Conservation (phyloP, 2,329 filamentous ascomycete species). For the Ramularia collo-cygni region DNA sequence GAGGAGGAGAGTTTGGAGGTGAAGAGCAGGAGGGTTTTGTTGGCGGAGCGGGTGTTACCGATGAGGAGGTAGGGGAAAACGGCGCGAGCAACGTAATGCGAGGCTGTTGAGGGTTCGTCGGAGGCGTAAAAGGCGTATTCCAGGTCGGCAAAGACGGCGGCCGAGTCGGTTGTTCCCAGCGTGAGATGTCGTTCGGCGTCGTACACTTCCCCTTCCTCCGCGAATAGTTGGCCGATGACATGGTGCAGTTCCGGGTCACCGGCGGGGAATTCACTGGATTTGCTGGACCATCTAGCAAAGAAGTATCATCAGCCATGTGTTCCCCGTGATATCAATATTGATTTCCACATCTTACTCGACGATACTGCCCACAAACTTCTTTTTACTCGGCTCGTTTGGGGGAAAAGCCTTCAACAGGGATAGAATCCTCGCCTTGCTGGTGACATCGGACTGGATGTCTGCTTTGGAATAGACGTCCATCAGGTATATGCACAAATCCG, state of each 20-base stretch:
- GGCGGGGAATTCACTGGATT: slow-evolving; percentile 77
- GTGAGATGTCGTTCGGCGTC: slow-evolving; percentile 87
- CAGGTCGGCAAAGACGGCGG: slow-evolving; percentile 70
- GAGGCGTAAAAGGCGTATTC: slow-evolving; percentile 93
- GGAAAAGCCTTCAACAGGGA: slow-evolving; percentile 75
- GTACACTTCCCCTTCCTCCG: slow-evolving; percentile 87
- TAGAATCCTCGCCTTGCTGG: slow-evolving; percentile 65
- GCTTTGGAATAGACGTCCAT: slow-evolving; percentile 88
- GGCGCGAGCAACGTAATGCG: slow-evolving; percentile 76
- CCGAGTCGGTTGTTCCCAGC: slow-evolving; percentile 81
- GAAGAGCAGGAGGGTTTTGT: slow-evolving; percentile 72
- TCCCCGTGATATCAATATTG: background rate
- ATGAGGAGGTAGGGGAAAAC: slow-evolving; percentile 85
- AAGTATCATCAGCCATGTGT: background rate
- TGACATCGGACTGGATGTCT: slow-evolving; percentile 68
- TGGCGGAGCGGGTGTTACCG: slow-evolving; percentile 85
- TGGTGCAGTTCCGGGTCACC: slow-evolving; percentile 94
- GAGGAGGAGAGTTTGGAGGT: slow-evolving; percentile 55
- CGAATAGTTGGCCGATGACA: slow-evolving; percentile 78
- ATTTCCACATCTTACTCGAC: slow-evolving; percentile 52
- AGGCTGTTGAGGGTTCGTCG: slow-evolving; percentile 80
- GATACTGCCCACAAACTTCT: slow-evolving; percentile 84
- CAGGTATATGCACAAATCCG: slow-evolving; percentile 79
- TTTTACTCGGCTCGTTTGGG: slow-evolving; percentile 77
- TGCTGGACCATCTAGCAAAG: slow-evolving; percentile 67